Base-by-base conservation (phyloP, 2,329 filamentous ascomycete genomes). In the Magnaporthales sp. region DNA sequence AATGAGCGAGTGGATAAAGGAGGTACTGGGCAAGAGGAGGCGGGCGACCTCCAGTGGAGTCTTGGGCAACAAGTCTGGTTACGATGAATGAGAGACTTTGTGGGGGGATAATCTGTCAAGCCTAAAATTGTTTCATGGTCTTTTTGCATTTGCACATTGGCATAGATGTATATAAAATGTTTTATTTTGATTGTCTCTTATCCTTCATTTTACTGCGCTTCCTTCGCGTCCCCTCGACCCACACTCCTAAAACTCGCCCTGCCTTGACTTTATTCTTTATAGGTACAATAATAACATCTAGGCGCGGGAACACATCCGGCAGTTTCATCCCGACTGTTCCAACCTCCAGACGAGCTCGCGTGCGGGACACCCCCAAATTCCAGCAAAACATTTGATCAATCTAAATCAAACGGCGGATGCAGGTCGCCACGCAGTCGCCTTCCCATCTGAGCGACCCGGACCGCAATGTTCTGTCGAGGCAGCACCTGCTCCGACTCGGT, bases 1-100 rank as follows among this genome's bases (percentile, higher is more conserved):
- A 70, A 81, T 99, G 70, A 88, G 82, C 63, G 91, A 94, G 70
- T 97, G 92, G 91, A 80, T 83, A 1, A 78, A 77, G 58, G 84
- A 86, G 70, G 82, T 88, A 4, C 70, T 83, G 67, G 84, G 86
- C 1, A 77, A 77, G 70, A 79, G 82, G 69, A 77, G 81, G 70
- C 77, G 81, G 63, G 78, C 75, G 67, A 77, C 75, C 56, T 79
- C 77, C 15, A 80, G 83, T 22, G 66, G 84, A 31, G 77, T 86
- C 29, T 73, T 86, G 68, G 84, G 84, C 2, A 76, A 74, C 24
- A 85, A 85, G 75, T 68, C 68, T n/a, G 72, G 68, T 0, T 75
- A 75, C 13, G 61, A 58, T 7, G 67, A 68, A 6, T 67, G 66
- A 66, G 15, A 9, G n/a, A n/a, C n/a, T 11, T 9, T 29, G 60